These are phyloP conservation scores for Paspalum vaginatum DNA, from an alignment of 176 grass and related monocot species.

Conservation along the genomic window DNA sequence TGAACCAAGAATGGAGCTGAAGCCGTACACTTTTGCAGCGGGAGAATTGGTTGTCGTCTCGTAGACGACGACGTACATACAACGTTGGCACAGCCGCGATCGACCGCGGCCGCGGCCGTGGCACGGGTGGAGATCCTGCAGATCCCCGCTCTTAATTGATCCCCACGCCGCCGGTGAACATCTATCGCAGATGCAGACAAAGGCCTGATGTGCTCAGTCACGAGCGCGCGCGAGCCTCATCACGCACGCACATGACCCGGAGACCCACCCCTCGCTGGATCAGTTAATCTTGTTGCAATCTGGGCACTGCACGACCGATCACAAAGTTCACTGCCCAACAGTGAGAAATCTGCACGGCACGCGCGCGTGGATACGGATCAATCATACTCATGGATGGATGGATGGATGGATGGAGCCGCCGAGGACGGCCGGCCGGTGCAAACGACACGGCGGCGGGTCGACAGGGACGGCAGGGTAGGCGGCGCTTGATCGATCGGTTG, in stretches of 20 bases:
- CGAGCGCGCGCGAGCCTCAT: not conserved
- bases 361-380: conserved; percentile 15
- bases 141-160: conserved; percentile 11
- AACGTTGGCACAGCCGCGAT: not conserved
- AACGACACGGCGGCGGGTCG: conserved; percentile 14
- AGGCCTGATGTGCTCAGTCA: not conserved
- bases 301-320: conserved; percentile 30
- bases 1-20: no score
- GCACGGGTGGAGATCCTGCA: conserved; percentile 9
- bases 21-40: no score
- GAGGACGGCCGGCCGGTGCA: not conserved
- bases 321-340: not conserved
- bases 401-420: not conserved
- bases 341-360: not conserved
- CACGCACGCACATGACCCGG: no score
- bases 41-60: no score
- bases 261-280: not conserved
- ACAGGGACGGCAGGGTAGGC: conserved; percentile 18
- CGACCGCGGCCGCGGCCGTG: not conserved
- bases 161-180: not conserved
- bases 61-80: no score
- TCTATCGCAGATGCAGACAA: not conserved
- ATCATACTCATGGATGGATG: not conserved
- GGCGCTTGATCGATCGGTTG: not conserved
- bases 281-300: not conserved